Evolutionary conservation across 2,329 filamentous ascomycete species (phyloP), one percentile per base, ranked within the genome.

Genomic region (Tolypocladium paradoxum): DNA sequence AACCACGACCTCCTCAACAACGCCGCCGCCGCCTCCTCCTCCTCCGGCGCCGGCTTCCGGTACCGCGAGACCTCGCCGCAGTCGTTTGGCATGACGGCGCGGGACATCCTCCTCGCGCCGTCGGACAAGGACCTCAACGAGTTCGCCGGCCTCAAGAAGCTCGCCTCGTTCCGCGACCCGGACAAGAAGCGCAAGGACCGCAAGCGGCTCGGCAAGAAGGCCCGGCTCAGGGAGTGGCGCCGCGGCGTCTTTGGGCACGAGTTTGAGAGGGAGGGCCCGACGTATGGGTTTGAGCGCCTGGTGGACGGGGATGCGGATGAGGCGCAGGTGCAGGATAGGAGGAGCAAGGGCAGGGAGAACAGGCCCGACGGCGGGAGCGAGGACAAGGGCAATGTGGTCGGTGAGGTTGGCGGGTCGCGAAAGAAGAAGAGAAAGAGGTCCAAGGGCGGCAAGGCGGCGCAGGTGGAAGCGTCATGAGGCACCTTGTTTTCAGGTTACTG

Each of bases 11-110:
- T 81, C 51, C 79, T 79, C 46, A 65, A 73, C 29, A 24, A 24
- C 24, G 34, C 50, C 14, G 24, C 40, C 6, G 31, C 34, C 11
- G 71, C 73, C 38, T 71, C 76, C n/a, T 74, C 69, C 48, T 75
- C 73, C 49, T 56, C 63, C 52, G 60, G 61, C 27, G 50, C 51
- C 43, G 54, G 58, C 22, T 99, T 99, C 81, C 86, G 88, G 53
- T 99, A 99, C 75, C 88, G 93, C 64, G 91, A 96, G 66, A 96
- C 92, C 2, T 95, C 89, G 0, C 92, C 93, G 1, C 85, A 87
- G 53, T 83, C 87, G 14, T 99, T 95, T 66, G 93, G 93, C 54
- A 83, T 99, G 64, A 95, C 89, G 0, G 77, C 91, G 1, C 82
- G 85, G 56, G 93, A 99, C 69, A 97, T 99, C 61, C 80, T 99